These are phyloP conservation scores for Hypoxylon subgilvum DNA, from an alignment of 495 filamentous ascomycete genomes.

Conservation along the genomic window DNA sequence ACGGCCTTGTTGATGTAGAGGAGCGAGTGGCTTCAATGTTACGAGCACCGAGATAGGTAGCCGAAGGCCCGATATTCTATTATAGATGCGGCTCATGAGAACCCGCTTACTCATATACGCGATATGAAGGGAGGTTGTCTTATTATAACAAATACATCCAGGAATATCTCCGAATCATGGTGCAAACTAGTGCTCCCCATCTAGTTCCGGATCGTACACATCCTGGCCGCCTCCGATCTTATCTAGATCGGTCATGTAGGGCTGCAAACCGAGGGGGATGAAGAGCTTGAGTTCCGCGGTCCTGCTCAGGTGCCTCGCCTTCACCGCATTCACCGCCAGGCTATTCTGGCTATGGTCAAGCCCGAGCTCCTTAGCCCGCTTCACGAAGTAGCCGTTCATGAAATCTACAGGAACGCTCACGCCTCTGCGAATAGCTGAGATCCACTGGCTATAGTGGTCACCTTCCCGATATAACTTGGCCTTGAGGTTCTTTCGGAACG, in stretches of 20 bases:
- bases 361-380: slow-evolving; percentile 69
- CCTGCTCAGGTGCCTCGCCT: slow-evolving; percentile 40
- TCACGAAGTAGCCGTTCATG: slow-evolving; percentile 82
- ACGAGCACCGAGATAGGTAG: too few relatives aligned
- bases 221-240: slow-evolving; percentile 27
- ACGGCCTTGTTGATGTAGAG: too few relatives aligned
- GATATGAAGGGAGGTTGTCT: too few relatives aligned
- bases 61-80: too few relatives aligned
- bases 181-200: slow-evolving; percentile 1
- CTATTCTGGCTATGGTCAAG: slow-evolving; percentile 68
- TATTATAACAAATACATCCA: too few relatives aligned
- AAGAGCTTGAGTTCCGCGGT: slow-evolving; percentile 20
- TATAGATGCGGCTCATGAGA: too few relatives aligned
- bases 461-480: slow-evolving; percentile 51
- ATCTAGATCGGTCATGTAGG: slow-evolving; percentile 25
- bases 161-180: neutral
- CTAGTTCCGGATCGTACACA: neutral
- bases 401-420: slow-evolving; percentile 75
- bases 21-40: too few relatives aligned
- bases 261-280: slow-evolving; percentile 36
- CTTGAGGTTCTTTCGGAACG: slow-evolving; percentile 55
- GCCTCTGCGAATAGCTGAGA: slow-evolving; percentile 40
- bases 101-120: too few relatives aligned
- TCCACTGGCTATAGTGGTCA: slow-evolving; percentile 58
- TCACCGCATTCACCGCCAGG: slow-evolving; percentile 41